Percentiles rank a stretch among this genome's conserved stretches.
These are phyloP conservation scores for Geranomyces michiganensis DNA, from an alignment of 192 early-diverging fungal species.

Conservation along the genomic window DNA sequence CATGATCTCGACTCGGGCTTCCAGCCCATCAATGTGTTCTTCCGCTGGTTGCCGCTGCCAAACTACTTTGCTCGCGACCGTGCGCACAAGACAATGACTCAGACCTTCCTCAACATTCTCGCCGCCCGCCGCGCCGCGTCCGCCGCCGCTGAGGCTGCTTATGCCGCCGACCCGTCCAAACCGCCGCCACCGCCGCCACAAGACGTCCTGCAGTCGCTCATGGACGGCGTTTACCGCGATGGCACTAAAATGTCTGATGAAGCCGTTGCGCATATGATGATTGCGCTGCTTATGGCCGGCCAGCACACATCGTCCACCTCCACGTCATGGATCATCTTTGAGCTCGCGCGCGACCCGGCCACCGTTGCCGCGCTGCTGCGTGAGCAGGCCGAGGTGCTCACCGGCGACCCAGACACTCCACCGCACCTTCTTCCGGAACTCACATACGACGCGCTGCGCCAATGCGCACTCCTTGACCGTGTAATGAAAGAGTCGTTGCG, in stretches of 20 bases:
- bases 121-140: conserved; percentile 65
- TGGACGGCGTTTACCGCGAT: conserved; percentile 86
- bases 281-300: conserved; percentile 96
- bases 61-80: conserved; percentile 82
- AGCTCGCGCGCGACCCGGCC: conserved; percentile 78
- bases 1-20: conserved; percentile 94
- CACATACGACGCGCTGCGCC: conserved; percentile 71
- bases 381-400: conserved; percentile 70
- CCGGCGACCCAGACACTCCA: conserved; percentile 59
- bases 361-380: conserved; percentile 64
- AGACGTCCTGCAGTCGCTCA: conserved; percentile 83
- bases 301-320: conserved; percentile 96
- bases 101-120: conserved; percentile 80
- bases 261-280: conserved; percentile 93
- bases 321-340: conserved; percentile 86
- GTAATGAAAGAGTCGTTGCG: conserved; percentile 91
- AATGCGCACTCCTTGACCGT: conserved; percentile 75
- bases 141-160: conserved; percentile 42
- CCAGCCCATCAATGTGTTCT: conserved; percentile 92
- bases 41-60: conserved; percentile 88
- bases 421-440: conserved; percentile 49
- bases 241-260: conserved; percentile 81
- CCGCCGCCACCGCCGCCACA: conserved; percentile 14
- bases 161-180: conserved; percentile 15
- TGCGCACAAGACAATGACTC: conserved; percentile 81